Conservation (phyloP, 1,139 yeast species). For the Meyerozyma athensensis region DNA sequence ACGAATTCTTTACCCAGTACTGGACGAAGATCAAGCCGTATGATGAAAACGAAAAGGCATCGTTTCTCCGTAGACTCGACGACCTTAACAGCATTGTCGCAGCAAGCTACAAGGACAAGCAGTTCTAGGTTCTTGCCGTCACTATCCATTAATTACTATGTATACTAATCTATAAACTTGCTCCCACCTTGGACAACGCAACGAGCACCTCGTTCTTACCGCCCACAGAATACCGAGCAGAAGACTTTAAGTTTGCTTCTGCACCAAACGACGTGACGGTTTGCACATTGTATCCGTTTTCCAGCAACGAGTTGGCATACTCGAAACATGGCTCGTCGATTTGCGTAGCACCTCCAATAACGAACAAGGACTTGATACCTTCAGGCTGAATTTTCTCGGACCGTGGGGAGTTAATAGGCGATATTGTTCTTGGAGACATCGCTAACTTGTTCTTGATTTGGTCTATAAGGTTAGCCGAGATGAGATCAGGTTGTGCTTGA, state of each 20-base stretch:
- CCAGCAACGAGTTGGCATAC: slow-evolving; percentile 45
- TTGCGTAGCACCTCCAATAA: slow-evolving; percentile 67
- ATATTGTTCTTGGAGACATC: background rate
- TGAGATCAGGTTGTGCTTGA: slow-evolving; percentile 6
- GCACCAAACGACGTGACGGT: slow-evolving; percentile 56
- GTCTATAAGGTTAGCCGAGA: background rate
- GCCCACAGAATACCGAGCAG: slow-evolving; percentile 64
- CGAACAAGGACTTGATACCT: slow-evolving; percentile 38
- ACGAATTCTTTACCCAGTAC: slow-evolving; percentile 53
- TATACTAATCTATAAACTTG: slow-evolving; percentile 5
- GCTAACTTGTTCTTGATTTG: background rate
- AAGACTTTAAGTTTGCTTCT: slow-evolving; percentile 41
- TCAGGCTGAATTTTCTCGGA: slow-evolving; percentile 11
- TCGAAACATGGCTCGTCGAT: slow-evolving; percentile 68
- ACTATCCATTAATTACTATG: background rate
- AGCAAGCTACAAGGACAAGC: slow-evolving; percentile 40
- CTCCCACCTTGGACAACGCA: slow-evolving; percentile 29
- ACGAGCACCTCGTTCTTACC: slow-evolving; percentile 76
- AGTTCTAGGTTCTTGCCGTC: slow-evolving; percentile 16
- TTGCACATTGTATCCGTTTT: slow-evolving; percentile 38
- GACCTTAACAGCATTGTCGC: slow-evolving; percentile 52
- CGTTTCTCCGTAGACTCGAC: slow-evolving; percentile 40
- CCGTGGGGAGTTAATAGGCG: background rate
- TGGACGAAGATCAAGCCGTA: slow-evolving; percentile 51
- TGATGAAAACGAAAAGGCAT: slow-evolving; percentile 41